phyloP scores from a whole-genome alignment of 2,329 filamentous ascomycete genomes.

The Shiraia sp. region DNA sequence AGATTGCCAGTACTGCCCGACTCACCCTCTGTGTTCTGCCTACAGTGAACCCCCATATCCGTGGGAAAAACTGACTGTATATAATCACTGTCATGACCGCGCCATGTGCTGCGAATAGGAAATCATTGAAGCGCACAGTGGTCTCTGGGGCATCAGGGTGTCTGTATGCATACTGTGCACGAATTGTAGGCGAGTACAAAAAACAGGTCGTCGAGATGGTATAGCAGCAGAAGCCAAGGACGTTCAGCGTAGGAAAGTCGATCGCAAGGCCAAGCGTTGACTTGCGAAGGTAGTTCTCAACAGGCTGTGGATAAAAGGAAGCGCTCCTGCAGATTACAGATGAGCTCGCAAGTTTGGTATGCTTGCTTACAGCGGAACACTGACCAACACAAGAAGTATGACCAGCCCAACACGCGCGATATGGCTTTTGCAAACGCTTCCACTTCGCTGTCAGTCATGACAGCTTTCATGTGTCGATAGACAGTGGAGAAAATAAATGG shows the following conservation, averaged over 20 bases:
- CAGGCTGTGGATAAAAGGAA: slow-evolving; percentile 90
- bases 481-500: not conserved
- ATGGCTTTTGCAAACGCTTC: slow-evolving; percentile 37
- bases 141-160: slow-evolving; percentile 74
- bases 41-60: slow-evolving; percentile 75
- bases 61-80: slow-evolving; percentile 75
- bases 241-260: slow-evolving; percentile 81
- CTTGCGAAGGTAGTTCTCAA: slow-evolving; percentile 75
- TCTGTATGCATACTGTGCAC: slow-evolving; percentile 79
- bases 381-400: slow-evolving; percentile 43
- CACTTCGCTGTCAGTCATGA: slow-evolving; percentile 26
- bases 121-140: slow-evolving; percentile 87
- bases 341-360: slow-evolving; percentile 1
- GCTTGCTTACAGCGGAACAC: not conserved
- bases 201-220: slow-evolving; percentile 74
- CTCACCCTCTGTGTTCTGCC: slow-evolving; percentile 59
- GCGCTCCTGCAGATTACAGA: slow-evolving; percentile 61
- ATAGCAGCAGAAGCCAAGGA: slow-evolving; percentile 74
- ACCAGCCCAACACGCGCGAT: slow-evolving; percentile 43
- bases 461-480: slow-evolving; percentile 6
- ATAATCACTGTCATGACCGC: slow-evolving; percentile 71
- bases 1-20: slow-evolving; percentile 68
- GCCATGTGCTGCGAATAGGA: slow-evolving; percentile 84
- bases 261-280: slow-evolving; percentile 84
- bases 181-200: slow-evolving; percentile 77